Evolutionary conservation across 2,329 filamentous ascomycete species (phyloP), one percentile per base, ranked within the genome.

Genomic region (Penicillium griseofulvum): DNA sequence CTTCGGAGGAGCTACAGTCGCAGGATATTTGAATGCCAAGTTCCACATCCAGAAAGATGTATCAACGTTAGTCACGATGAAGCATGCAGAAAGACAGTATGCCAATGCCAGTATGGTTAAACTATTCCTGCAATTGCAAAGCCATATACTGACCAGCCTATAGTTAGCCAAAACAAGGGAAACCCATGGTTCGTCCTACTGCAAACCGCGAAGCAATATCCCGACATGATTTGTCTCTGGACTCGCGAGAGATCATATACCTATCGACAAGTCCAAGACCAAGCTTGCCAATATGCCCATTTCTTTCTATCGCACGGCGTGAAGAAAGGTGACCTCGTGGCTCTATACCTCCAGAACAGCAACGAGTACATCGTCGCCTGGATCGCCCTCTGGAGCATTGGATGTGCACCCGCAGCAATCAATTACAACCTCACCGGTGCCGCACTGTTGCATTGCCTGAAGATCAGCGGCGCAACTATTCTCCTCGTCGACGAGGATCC

Each of bases 171-270:
- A 41, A 81, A 83, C 12, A 78, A 81, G 22, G 63, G 79, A 8
- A 88, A 83, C 22, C 75, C 84, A 1, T 91, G 87, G 80, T 88
- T 89, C 70, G 73, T 82, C 52, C 85, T 91, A 66, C 83, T 86
- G 65, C 74, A 80, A 12, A 73, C 81, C 8, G 85, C 80, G 14
- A 75, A 78, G 41, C 71, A 74, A 19, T 77, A 81, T 29, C 81
- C 80, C 0, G 74, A 82, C 52, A 78, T 80, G 42, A 78, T 82
- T 55, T 84, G 83, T 61, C 80, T 91, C 63, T 91, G 88, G 88
- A 87, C 85, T 37, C 82, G 85, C 11, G 76, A 77, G 42, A 80
- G 81, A 22, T 79, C 76, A 61, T 86, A 84, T 71, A 86, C 84
- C 3, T 88, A 81, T 73, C 73, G 73, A 19, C 75, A 87, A 60